Evolutionary conservation across 805 yeast species (phyloP).

Genomic region (Cyberlindnera nakhonratchasimensis): DNA sequence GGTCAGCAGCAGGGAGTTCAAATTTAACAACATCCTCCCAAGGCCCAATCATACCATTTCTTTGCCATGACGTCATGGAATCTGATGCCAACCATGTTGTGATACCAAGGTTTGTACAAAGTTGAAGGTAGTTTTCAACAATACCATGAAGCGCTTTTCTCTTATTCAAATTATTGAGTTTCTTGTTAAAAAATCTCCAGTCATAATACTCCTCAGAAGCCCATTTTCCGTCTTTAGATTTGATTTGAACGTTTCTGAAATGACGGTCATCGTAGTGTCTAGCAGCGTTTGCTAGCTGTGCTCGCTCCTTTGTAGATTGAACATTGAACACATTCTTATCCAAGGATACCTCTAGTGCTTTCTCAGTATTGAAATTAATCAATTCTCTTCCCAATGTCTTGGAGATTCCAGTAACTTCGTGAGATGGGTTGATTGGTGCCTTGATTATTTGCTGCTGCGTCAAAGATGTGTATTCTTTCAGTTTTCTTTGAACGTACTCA

Average conservation of each 20-base stretch:
- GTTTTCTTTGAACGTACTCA: conserved; percentile 31
- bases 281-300: conserved; percentile 32
- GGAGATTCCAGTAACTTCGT: conserved; percentile 29
- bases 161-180: conserved; percentile 35
- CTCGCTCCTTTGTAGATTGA: conserved; percentile 29
- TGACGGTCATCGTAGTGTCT: conserved; percentile 30
- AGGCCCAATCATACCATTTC: conserved; percentile 48
- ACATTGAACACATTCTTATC: conserved; percentile 26
- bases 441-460: conserved; percentile 31
- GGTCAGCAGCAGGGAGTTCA: conserved; percentile 48
- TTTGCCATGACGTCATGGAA: conserved; percentile 45
- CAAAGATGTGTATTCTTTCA: conserved; percentile 18
- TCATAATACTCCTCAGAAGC: conserved; percentile 46
- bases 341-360: conserved; percentile 19
- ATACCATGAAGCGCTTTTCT: conserved; percentile 45
- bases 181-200: conserved; percentile 60
- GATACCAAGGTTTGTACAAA: conserved; percentile 40
- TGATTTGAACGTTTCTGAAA: conserved; percentile 31
- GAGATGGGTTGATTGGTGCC: conserved; percentile 30
- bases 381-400: conserved; percentile 29
- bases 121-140: conserved; percentile 43
- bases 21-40: conserved; percentile 51
- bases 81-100: conserved; percentile 49
- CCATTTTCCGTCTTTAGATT: conserved; percentile 34
- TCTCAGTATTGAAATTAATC: conserved; percentile 26